A percentile compares a stretch with the other conserved stretches of the same genome.
Evolutionary conservation across 2,329 filamentous ascomycete species (phyloP).

Genomic region (Thermoascus crustaceus): DNA sequence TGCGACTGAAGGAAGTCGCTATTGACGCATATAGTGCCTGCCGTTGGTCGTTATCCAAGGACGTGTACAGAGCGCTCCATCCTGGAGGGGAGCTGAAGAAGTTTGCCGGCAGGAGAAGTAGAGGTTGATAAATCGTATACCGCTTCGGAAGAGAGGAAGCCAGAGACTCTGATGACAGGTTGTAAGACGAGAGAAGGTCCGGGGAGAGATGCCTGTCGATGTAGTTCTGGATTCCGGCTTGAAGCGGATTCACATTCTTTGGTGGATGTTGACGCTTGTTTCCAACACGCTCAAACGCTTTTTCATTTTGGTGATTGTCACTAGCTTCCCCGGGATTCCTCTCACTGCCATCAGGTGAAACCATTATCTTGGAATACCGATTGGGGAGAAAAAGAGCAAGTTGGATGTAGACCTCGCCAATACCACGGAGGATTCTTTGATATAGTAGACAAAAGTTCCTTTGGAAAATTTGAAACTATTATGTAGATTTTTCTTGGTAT

Average conservation of each 20-base stretch:
- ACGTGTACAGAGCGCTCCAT: constrained; percentile 22
- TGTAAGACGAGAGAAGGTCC: constrained; percentile 10
- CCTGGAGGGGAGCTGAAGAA: constrained; percentile 30
- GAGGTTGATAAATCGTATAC: constrained; percentile 50
- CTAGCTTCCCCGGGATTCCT: background rate
- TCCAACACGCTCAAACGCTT: background rate
- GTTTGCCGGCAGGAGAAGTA: constrained; percentile 49
- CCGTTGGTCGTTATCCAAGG: constrained; percentile 20
- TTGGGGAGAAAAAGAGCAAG: background rate
- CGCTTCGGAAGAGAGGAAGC: constrained; percentile 28
- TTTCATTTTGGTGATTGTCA: background rate
- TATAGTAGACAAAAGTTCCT: too few relatives aligned
- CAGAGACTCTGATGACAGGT: constrained; percentile 11
- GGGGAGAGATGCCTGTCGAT: constrained; percentile 16
- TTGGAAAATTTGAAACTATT: too few relatives aligned
- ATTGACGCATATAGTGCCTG: constrained; percentile 37
- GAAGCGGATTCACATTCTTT: constrained; percentile 21
- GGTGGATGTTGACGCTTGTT: constrained; percentile 5
- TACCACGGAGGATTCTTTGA: too few relatives aligned
- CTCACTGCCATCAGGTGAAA: background rate
- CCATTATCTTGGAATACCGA: background rate
- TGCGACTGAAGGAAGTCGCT: constrained; percentile 27
- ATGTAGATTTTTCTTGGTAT: too few relatives aligned
- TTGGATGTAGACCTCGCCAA: too few relatives aligned
- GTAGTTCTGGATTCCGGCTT: constrained; percentile 24